Evolutionary conservation across 495 filamentous ascomycete genomes (phyloP).

Genomic region (Penicillium tannophilum): DNA sequence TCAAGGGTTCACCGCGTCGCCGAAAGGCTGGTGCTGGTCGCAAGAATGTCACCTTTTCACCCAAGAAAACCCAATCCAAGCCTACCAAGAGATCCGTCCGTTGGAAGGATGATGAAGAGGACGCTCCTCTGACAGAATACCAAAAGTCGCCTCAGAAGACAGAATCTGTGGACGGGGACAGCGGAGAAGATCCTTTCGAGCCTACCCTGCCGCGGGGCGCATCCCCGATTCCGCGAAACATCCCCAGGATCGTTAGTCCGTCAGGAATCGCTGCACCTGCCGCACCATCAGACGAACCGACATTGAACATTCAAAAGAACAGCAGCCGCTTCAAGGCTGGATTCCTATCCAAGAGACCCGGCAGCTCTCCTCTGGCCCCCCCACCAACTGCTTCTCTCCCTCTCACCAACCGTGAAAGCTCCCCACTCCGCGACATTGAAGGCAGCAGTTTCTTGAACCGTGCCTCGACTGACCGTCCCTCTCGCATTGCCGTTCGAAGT

Average conservation of each 20-base stretch:
- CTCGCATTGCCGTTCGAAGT: slow-evolving; percentile 50
- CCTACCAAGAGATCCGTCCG: slow-evolving; percentile 73
- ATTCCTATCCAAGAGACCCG: slow-evolving; percentile 75
- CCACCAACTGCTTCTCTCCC: slow-evolving; percentile 62
- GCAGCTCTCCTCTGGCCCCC: slow-evolving; percentile 63
- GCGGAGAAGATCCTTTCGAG: slow-evolving; percentile 44
- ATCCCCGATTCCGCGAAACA: slow-evolving; percentile 47
- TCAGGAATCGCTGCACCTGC: slow-evolving; percentile 33
- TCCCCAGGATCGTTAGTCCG: slow-evolving; percentile 42
- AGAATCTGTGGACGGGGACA: slow-evolving; percentile 47
- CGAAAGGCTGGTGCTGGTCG: slow-evolving; percentile 68
- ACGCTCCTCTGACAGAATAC: slow-evolving; percentile 84
- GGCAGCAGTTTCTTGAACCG: slow-evolving; percentile 61
- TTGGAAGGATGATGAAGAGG: slow-evolving; percentile 89
- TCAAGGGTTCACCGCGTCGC: slow-evolving; percentile 78
- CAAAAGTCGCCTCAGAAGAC: slow-evolving; percentile 80
- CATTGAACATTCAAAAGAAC: slow-evolving; percentile 52
- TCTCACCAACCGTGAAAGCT: slow-evolving; percentile 62
- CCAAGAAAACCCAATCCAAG: slow-evolving; percentile 72
- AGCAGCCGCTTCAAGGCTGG: slow-evolving; percentile 87
- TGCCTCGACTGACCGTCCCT: slow-evolving; percentile 50
- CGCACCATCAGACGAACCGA: slow-evolving; percentile 33
- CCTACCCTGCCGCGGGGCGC: slow-evolving; percentile 41
- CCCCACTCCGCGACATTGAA: slow-evolving; percentile 68
- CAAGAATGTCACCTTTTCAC: slow-evolving; percentile 82